phyloP scores from a whole-genome alignment of 805 yeast species.

The Monosporozyma yasuniensis region DNA sequence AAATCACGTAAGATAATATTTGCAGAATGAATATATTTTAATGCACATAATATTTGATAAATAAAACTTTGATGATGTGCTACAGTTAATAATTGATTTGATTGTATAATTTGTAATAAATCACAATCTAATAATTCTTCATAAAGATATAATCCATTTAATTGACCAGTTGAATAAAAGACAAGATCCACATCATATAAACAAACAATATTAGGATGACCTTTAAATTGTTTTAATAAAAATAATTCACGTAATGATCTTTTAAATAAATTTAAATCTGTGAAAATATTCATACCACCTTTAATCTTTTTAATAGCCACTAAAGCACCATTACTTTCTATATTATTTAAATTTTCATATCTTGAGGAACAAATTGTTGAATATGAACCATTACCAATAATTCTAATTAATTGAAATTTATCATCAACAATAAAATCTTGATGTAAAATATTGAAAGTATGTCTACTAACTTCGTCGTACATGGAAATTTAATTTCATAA shows the following conservation, averaged over 20 bases:
- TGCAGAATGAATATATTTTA: slow-evolving; percentile 82
- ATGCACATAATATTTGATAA: slow-evolving; percentile 86
- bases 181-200: slow-evolving; percentile 89
- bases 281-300: slow-evolving; percentile 51
- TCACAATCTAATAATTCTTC: slow-evolving; percentile 98
- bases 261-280: slow-evolving; percentile 76
- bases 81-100: slow-evolving; percentile 87
- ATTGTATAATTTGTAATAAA: slow-evolving; percentile 89
- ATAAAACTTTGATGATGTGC: slow-evolving; percentile 88
- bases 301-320: slow-evolving; percentile 91
- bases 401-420: slow-evolving; percentile 77
- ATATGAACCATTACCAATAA: slow-evolving; percentile 94
- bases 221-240: slow-evolving; percentile 81
- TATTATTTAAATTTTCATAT: slow-evolving; percentile 57
- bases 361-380: slow-evolving; percentile 93
- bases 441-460: slow-evolving; percentile 56
- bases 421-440: slow-evolving; percentile 89
- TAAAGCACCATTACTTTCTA: slow-evolving; percentile 43
- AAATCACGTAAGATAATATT: slow-evolving; percentile 89
- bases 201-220: slow-evolving; percentile 92
- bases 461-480: slow-evolving; percentile 18
- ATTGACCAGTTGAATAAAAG: slow-evolving; percentile 48
- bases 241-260: slow-evolving; percentile 86
- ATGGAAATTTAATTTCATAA: neutral
- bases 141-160: slow-evolving; percentile 85